Evolutionary conservation across 2,329 filamentous ascomycete genomes (phyloP).

Genomic region (Xylariaceae sp.): DNA sequence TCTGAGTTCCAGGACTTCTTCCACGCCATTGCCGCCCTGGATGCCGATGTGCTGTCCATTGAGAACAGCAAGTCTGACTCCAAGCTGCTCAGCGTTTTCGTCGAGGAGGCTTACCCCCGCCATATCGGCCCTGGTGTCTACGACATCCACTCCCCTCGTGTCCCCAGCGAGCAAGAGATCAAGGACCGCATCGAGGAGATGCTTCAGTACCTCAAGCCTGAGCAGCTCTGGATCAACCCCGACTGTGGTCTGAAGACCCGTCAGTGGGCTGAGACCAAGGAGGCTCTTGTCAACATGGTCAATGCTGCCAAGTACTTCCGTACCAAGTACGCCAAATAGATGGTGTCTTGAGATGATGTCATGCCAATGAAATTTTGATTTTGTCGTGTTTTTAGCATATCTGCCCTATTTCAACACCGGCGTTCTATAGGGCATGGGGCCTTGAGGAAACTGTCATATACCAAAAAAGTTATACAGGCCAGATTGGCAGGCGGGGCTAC

Average conservation of each 20-base stretch:
- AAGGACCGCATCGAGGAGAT: constrained; percentile 97
- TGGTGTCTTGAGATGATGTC: constrained; percentile 9
- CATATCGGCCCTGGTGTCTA: constrained; percentile 99
- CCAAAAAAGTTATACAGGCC: constrained; percentile 33
- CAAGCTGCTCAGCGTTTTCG: constrained; percentile 98
- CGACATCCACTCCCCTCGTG: constrained; percentile 98
- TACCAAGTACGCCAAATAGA: constrained; percentile 74
- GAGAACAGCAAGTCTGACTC: constrained; percentile 99
- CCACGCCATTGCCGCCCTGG: constrained; percentile 97
- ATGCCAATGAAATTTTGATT: no score
- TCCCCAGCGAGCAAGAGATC: constrained; percentile 97
- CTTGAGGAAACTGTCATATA: constrained; percentile 29
- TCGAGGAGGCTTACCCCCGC: constrained; percentile 93
- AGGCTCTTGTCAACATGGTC: constrained; percentile 93
- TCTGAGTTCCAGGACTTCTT: constrained; percentile 99
- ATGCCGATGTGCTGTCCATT: constrained; percentile 97
- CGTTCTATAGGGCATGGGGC: constrained; percentile 41
- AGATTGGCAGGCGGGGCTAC: constrained; percentile 28
- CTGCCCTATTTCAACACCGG: constrained; percentile 55
- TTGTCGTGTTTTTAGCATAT: constrained; percentile 32
- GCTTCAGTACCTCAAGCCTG: constrained; percentile 93
- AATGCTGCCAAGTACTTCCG: constrained; percentile 97
- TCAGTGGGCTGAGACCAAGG: constrained; percentile 98
- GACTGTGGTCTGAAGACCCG: constrained; percentile 99
- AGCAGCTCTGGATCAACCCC: constrained; percentile 99